Base-by-base conservation (phyloP, 495 filamentous ascomycete species). In the Penicillium pancosmium region DNA sequence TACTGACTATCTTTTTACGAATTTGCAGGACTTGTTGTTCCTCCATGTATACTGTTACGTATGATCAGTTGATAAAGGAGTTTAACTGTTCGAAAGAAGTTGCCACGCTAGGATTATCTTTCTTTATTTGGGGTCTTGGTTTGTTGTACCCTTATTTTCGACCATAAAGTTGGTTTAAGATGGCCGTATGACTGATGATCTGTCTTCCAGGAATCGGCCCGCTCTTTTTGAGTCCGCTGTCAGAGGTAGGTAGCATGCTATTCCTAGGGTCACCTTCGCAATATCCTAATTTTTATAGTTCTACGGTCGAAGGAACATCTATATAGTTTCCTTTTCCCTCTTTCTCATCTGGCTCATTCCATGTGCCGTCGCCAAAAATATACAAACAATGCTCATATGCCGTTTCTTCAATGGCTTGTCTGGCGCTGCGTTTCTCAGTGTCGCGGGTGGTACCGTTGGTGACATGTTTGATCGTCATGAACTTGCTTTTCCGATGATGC, bases 311-410 rank as follows among this genome's bases (percentile, higher is more conserved):
- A 77, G 93, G 38, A 87, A 87, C 27, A 91, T 97, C 59, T 98
- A 97, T 64, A 79, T 97, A 27, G 67, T 70, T 18, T 92, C 91
- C 0, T 95, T 93, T 73, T 71, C 78, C 0, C 81, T 89, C 59
- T 97, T 94, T 72, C 64, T 93, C 53, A 84, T 97, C 60, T 96
- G 90, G 85, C 64, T 96, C 33, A 87, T 98, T 51, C 94, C 94
- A 9, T 91, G 88, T 60, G 93, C 94, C 1, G 85, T 97, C 23
- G 92, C 94, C 9, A 74, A 81, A 21, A 96, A 97, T 64, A 88
- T 93, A 21, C 68, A 84, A 61, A 96, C 93, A 9, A 87, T 97
- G 84, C 74, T 97, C 38, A 72, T 95, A 12, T 82, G 83, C 19
- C 86, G 94, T 5, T 97, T 98, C 67, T 82, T 98, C 61, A 86